Conservation (phyloP, 1,139 yeast genomes). For the Kurtzmaniella quercitrusa region DNA sequence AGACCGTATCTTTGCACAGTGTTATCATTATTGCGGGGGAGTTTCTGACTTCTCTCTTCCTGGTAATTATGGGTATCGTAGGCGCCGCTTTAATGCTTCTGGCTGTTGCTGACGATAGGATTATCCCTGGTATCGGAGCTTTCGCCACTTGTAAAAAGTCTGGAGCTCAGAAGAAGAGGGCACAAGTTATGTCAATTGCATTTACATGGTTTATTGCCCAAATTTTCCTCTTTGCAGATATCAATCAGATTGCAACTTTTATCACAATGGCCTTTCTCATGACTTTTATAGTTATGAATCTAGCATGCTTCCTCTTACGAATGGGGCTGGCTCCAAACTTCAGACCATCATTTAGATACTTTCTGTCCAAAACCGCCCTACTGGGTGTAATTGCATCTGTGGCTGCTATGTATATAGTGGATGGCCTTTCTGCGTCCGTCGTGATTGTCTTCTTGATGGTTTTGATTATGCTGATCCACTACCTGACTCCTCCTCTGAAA, state of each 20-base stretch:
- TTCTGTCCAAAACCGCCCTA: conserved; percentile 77
- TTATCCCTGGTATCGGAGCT: conserved; percentile 67
- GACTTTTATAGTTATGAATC: conserved; percentile 90
- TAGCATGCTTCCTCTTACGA: conserved; percentile 85
- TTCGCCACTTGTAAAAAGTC: conserved; percentile 50
- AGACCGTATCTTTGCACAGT: conserved; percentile 72
- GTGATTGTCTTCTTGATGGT: conserved; percentile 63
- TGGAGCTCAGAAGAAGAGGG: conserved; percentile 48
- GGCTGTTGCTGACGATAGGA: conserved; percentile 85
- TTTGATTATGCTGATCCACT: conserved; percentile 76
- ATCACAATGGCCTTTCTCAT: conserved; percentile 95
- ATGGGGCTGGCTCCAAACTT: conserved; percentile 95
- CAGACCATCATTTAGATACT: conserved; percentile 88
- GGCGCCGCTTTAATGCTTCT: conserved; percentile 90
- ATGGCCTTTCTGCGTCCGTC: conserved; percentile 79
- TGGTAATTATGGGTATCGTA: conserved; percentile 90
- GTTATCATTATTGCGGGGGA: conserved; percentile 80
- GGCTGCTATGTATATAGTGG: conserved; percentile 90
- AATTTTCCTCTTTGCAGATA: conserved; percentile 77
- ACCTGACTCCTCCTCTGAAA: conserved; percentile 87
- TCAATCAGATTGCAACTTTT: conserved; percentile 89
- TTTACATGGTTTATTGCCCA: conserved; percentile 84
- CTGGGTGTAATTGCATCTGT: conserved; percentile 67
- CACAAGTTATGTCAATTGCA: conserved; percentile 48
- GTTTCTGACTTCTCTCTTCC: conserved; percentile 81